These are phyloP conservation scores for Calonectria pseudoturangicola DNA, from an alignment of 2,329 filamentous ascomycete species.

Conservation along the genomic window DNA sequence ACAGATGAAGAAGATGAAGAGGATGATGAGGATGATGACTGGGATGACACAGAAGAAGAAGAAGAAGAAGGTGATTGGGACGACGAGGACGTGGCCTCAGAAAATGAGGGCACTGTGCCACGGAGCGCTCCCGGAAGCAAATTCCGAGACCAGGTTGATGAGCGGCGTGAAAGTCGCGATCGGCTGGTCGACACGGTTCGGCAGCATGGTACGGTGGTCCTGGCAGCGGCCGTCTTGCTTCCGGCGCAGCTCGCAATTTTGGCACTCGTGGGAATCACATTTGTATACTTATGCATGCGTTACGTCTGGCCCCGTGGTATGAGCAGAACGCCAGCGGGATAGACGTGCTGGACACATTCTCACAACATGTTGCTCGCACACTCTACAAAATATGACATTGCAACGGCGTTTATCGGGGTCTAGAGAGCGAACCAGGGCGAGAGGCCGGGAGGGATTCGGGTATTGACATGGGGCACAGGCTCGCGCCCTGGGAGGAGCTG, in stretches of 20 bases:
- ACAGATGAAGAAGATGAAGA: conserved; percentile 60
- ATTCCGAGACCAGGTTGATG: conserved; percentile 55
- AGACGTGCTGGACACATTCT: conserved; percentile 49
- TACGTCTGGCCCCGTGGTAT: conserved; percentile 50
- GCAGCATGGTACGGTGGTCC: conserved; percentile 63
- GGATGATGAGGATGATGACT: conserved; percentile 53
- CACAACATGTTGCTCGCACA: conserved; percentile 31
- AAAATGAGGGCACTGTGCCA: conserved; percentile 48
- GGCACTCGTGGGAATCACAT: conserved; percentile 59
- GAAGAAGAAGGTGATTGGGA: conserved; percentile 53
- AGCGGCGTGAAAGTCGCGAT: conserved; percentile 60
- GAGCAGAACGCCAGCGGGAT: conserved; percentile 49
- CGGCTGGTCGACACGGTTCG: conserved; percentile 65
- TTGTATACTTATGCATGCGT: conserved; percentile 64
- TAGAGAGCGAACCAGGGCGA: conserved; percentile 46
- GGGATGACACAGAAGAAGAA: conserved; percentile 56
- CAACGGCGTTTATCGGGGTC: conserved; percentile 56
- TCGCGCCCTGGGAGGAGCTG: conserved; percentile 15
- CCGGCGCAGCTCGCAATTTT: conserved; percentile 64
- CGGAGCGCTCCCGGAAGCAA: conserved; percentile 50
- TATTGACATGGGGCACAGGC: conserved; percentile 25
- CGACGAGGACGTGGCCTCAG: conserved; percentile 50
- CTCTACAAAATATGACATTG: conserved; percentile 52
- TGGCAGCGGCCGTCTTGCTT: conserved; percentile 69
- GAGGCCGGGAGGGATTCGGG: conserved; percentile 36